Evolutionary conservation across 768 basidiomycete species (phyloP), one percentile per base, ranked within the genome.

Genomic region (Clitopilus passeckerianus): DNA sequence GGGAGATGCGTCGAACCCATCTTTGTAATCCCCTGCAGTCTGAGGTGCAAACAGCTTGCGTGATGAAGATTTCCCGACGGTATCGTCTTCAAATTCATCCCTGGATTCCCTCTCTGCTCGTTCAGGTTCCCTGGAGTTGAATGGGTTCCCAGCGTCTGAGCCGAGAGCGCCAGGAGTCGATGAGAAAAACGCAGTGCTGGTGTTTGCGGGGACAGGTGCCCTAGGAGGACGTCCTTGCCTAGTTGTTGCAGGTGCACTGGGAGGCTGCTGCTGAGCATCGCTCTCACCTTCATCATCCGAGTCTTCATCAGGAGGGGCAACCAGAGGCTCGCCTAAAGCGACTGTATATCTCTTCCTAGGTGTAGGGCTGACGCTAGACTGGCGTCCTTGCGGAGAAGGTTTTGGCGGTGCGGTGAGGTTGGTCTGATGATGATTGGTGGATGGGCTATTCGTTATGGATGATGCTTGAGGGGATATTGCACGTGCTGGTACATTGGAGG

Each of bases 291-390:
- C 43, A n/a, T 33, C 52, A 35, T 67, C 58, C 7, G 64, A 63
- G 57, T 27, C 66, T n/a, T 63, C 61, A 41, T 66, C 69, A 6
- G 73, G 68, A 15, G 77, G 72, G 14, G 75, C 74, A 62, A 84
- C 80, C 60, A 91, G 85, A 0, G 90, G 87, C 1, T 83, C 87
- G 9, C 90, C 91, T 0, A 94, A 79, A 0, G 92, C 91, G 33
- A 93, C 91, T 0, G 92, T 93, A 67, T 94, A 93, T 37, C 92
- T 80, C 66, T 94, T 94, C 60, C 91, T 75, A 1, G 92, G 90
- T 2, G 89, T 91, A 1, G 87, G 85, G 59, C 85, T 85, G 57
- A 86, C 79, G 65, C 85, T 88, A 5, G 78, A 74, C 15, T 78
- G 80, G 18, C 85, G 75, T 46, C 75, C 70, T 9, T 5, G 6